phyloP scores from a whole-genome alignment of 768 basidiomycete species.

The Mycena albidolilacea region DNA sequence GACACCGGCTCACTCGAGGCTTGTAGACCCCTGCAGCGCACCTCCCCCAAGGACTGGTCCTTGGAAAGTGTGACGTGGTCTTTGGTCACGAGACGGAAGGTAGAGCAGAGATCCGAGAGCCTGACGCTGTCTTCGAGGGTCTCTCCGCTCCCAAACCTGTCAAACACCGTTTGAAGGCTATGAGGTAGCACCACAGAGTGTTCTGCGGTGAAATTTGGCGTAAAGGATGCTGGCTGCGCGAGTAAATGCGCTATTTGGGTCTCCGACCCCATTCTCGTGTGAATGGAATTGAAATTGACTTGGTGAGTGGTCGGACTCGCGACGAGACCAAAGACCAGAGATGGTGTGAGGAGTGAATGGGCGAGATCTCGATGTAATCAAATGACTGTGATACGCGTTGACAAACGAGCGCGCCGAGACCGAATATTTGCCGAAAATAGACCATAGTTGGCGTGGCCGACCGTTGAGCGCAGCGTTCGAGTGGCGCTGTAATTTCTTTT shows the following conservation, averaged over 20 bases:
- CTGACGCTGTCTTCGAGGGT: slow-evolving; percentile 11
- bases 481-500: too few species aligned
- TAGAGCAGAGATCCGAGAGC: slow-evolving; percentile 1
- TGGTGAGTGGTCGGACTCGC: too few species aligned
- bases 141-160: neutral
- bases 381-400: neutral
- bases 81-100: neutral
- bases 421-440: too few species aligned
- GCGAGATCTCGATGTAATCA: neutral
- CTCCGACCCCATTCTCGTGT: neutral
- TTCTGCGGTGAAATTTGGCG: slow-evolving; percentile 3
- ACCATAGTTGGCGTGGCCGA: too few species aligned
- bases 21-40: neutral
- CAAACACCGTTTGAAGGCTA: neutral
- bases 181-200: slow-evolving; percentile 6
- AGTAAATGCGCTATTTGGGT: neutral
- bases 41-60: neutral
- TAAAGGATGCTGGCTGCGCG: neutral
- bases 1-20: neutral
- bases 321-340: too few species aligned
- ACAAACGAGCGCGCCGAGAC: too few species aligned
- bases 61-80: neutral
- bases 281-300: too few species aligned
- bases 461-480: too few species aligned
- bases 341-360: too few species aligned